Evolutionary conservation across 2,329 filamentous ascomycete genomes (phyloP), one percentile per base, ranked within the genome.

Genomic region (Sordariomycetes sp.): DNA sequence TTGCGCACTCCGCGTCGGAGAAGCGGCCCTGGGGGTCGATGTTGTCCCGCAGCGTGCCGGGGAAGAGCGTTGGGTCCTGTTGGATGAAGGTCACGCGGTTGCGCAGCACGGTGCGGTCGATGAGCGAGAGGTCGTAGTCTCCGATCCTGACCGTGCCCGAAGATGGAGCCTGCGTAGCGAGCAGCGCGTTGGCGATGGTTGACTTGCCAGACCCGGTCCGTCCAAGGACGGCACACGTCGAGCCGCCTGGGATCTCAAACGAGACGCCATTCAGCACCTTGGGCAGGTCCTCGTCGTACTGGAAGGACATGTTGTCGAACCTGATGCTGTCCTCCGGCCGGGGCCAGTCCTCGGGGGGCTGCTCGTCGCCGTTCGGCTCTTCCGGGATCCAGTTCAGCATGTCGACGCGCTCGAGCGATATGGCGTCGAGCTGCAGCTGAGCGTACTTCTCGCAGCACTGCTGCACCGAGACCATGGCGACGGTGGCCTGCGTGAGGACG

Each of bases 121-220:
- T 61, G 4, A 49, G 45, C 0, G 68, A 57, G 3, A 80, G 62
- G 38, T 77, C 64, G 5, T 75, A 47, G 33, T 48, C 55, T 29
- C 76, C 75, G 35, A 79, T 70, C 15, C 51, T 63, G 29, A 79
- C 66, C n/a, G 48, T 50, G 1, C 75, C 75, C 1, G 54, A 49
- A 3, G 51, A 52, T 0, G 75, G 70, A 2, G 66, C 61, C 27
- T 78, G 61, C 0, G 72, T 75, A 3, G 67, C 70, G 0, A 77
- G 62, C 1, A 80, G 60, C 3, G 70, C 70, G 20, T 79, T 66
- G 3, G 74, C 75, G 3, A 79, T 61, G 0, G 87, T 94, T 19
- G 82, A 88, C 58, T 95, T 95, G 12, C 87, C 87, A 0, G 84
- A 92, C 0, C 85, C 81, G 0, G 88, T 94, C 23, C 87, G 77